Percentiles rank a stretch among this genome's conserved stretches.
Evolutionary conservation across 495 filamentous ascomycete genomes (phyloP).

Genomic region (Penicillium pulvis): DNA sequence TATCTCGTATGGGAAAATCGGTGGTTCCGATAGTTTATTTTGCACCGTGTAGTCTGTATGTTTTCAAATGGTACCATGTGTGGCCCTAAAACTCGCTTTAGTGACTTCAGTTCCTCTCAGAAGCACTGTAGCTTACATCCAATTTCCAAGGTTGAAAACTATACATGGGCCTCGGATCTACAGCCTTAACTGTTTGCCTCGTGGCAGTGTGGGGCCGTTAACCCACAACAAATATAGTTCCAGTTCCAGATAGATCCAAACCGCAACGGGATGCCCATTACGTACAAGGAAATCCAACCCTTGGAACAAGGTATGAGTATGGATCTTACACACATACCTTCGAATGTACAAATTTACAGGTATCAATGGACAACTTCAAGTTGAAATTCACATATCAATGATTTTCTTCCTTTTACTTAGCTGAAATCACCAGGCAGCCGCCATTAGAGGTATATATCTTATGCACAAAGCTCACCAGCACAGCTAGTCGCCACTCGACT

Average conservation of each 20-base stretch:
- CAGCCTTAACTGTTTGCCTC: neutral
- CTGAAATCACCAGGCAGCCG: neutral
- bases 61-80: neutral
- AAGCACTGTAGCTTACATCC: too few species aligned
- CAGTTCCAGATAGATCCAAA: neutral
- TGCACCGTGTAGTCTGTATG: neutral
- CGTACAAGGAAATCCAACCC: too few species aligned
- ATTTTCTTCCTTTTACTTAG: too few species aligned
- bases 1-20: neutral
- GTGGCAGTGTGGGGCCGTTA: neutral
- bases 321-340: too few species aligned
- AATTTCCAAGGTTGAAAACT: neutral
- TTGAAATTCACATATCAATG: neutral
- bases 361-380: too few species aligned
- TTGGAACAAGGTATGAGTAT: neutral
- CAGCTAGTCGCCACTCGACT: neutral
- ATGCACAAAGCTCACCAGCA: neutral
- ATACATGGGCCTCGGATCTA: neutral
- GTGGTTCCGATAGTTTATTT: neutral
- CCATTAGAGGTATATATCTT: neutral
- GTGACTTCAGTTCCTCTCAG: neutral
- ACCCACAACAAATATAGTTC: slow-evolving; percentile 1
- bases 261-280: neutral
- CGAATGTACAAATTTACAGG: too few species aligned
- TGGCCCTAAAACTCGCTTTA: neutral